phyloP scores from a whole-genome alignment of 495 filamentous ascomycete species.

The Lophiotrema nucula region DNA sequence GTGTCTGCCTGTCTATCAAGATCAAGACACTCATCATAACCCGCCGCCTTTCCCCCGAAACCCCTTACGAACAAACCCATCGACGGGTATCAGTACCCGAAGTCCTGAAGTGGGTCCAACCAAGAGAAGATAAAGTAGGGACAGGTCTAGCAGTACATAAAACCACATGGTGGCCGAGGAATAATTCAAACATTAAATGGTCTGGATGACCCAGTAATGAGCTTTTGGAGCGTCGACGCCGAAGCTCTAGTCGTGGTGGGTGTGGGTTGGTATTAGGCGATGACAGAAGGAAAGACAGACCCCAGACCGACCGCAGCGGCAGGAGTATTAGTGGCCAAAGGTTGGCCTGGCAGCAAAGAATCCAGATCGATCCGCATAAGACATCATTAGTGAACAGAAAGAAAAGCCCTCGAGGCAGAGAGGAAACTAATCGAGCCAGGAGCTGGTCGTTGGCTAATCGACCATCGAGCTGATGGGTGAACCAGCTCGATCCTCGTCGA shows the following conservation, averaged over 20 bases:
- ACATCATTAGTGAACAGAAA: slow-evolving; percentile 4
- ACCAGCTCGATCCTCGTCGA: slow-evolving; percentile 30
- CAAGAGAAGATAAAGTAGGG: slow-evolving; percentile 1
- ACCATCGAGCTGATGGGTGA: slow-evolving; percentile 20
- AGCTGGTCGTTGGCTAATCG: slow-evolving; percentile 5
- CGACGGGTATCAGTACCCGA: background rate
- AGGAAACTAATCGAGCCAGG: too few species aligned
- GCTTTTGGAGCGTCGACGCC: slow-evolving; percentile 21
- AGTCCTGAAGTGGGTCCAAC: background rate
- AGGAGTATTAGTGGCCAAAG: background rate
- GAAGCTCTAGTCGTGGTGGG: slow-evolving; percentile 8
- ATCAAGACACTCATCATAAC: background rate
- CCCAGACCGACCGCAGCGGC: background rate
- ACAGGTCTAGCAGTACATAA: background rate
- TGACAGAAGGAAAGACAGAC: slow-evolving; percentile 3
- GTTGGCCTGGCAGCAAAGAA: background rate
- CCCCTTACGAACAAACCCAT: background rate
- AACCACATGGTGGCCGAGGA: background rate
- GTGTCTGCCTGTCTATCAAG: background rate
- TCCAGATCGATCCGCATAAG: background rate
- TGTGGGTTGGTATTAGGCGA: background rate
- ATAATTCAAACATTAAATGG: slow-evolving; percentile 28
- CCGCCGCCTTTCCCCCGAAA: background rate
- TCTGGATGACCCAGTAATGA: slow-evolving; percentile 16
- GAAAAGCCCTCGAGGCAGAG: background rate